These are phyloP conservation scores for Coriaria nepalensis DNA, from an alignment of 306 rosid genomes.

Conservation along the genomic window DNA sequence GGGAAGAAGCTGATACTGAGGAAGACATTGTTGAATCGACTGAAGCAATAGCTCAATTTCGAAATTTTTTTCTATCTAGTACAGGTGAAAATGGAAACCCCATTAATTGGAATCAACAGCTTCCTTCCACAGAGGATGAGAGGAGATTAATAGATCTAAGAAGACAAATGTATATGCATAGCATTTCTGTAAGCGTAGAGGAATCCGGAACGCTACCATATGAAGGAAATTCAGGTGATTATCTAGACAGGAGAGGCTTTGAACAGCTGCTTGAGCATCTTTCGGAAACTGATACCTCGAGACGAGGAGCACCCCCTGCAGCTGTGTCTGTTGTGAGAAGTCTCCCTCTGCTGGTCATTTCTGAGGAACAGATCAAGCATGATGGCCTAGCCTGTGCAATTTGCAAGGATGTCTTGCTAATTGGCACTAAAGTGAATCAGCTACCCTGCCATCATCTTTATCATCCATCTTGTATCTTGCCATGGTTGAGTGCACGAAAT, in stretches of 20 bases:
- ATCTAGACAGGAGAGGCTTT: conserved; percentile 52
- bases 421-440: conserved; percentile 52
- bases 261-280: conserved; percentile 65
- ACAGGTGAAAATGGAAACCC: conserved; percentile 22
- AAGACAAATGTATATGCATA: conserved; percentile 23
- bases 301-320: conserved; percentile 95
- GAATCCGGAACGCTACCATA: conserved; percentile 30
- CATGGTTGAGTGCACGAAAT: conserved; percentile 80
- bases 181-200: conserved; percentile 24
- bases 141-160: conserved; percentile 27
- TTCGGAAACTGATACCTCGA: conserved; percentile 54
- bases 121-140: conserved; percentile 37
- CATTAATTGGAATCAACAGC: conserved; percentile 25
- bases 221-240: conserved; percentile 41
- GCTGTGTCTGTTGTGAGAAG: conserved; percentile 38
- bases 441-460: conserved; percentile 88
- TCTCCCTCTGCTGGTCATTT: conserved; percentile 44
- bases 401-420: conserved; percentile 62
- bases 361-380: conserved; percentile 49
- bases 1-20: conserved; percentile 42
- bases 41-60: conserved; percentile 31
- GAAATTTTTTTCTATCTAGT: conserved; percentile 26
- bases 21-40: conserved; percentile 22
- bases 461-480: conserved; percentile 73
- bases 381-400: conserved; percentile 66